Evolutionary conservation across 177 flowering plant species (phyloP).

Genomic region (Vitis hybrid): DNA sequence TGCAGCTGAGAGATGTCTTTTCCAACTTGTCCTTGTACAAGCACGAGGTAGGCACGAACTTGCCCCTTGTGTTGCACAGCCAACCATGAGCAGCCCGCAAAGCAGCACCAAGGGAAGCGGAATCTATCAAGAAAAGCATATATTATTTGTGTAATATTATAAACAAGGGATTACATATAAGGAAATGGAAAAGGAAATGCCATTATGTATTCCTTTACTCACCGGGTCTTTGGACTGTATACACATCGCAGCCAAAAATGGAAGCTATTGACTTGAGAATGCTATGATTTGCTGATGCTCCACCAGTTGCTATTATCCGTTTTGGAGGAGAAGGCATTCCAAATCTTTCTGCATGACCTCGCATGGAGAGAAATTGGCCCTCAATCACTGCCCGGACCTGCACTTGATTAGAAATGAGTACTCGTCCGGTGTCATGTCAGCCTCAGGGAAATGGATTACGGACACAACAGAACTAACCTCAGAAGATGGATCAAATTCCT

Average conservation of each 20-base stretch:
- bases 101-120: constrained; percentile 95
- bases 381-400: constrained; percentile 90
- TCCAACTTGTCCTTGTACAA: constrained; percentile 69
- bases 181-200: neutral
- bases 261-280: constrained; percentile 67
- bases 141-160: too few species aligned
- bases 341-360: constrained; percentile 83
- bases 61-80: constrained; percentile 67
- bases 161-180: too few species aligned
- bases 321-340: constrained; percentile 93
- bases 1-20: constrained; percentile 69
- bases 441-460: neutral
- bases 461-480: constrained; percentile 56
- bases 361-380: constrained; percentile 90
- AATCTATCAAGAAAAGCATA: constrained; percentile 45
- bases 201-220: neutral
- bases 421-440: too few species aligned
- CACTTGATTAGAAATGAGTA: constrained; percentile 3
- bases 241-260: constrained; percentile 82
- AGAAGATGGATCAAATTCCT: constrained; percentile 82
- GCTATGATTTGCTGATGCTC: constrained; percentile 80
- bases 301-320: constrained; percentile 91
- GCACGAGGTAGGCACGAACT: constrained; percentile 66
- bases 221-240: constrained; percentile 88
- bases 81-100: constrained; percentile 96